Evolutionary conservation across 108 stramenopile genomes (phyloP).

Genomic region (Cyclostephanos invisitatus): DNA sequence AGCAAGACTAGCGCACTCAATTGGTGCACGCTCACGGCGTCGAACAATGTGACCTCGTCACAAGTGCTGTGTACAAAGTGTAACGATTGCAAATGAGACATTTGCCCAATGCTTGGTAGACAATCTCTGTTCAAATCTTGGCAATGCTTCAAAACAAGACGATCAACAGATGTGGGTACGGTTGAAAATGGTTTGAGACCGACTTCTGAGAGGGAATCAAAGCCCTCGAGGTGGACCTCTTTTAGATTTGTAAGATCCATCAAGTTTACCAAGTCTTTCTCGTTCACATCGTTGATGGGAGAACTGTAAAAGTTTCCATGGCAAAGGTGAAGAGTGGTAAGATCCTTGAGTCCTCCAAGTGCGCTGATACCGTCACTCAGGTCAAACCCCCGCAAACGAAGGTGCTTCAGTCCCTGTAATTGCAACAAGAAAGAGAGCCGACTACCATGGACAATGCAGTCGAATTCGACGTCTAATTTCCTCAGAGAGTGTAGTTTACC

Average conservation of each 20-base stretch:
- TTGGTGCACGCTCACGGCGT: slow-evolving; percentile 24
- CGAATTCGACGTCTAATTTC: slow-evolving; percentile 37
- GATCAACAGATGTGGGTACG: slow-evolving; percentile 2
- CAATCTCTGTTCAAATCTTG: slow-evolving; percentile 40
- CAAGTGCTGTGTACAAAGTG: slow-evolving; percentile 37
- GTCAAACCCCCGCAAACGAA: slow-evolving; percentile 44
- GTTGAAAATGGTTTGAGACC: slow-evolving; percentile 29
- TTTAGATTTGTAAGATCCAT: slow-evolving; percentile 21
- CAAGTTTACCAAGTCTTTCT: slow-evolving; percentile 35
- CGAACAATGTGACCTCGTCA: slow-evolving; percentile 32
- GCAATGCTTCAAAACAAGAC: slow-evolving; percentile 38
- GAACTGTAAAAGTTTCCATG: slow-evolving; percentile 51
- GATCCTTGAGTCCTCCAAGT: slow-evolving; percentile 11
- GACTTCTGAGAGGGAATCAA: slow-evolving; percentile 34
- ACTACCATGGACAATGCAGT: slow-evolving; percentile 28
- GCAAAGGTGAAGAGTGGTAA: slow-evolving; percentile 35
- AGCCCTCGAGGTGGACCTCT: slow-evolving; percentile 39
- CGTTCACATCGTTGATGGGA: slow-evolving; percentile 35
- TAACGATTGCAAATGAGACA: slow-evolving; percentile 32
- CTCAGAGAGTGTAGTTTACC: slow-evolving; percentile 23
- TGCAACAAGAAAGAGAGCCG: slow-evolving; percentile 29
- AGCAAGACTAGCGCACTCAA: slow-evolving; percentile 24
- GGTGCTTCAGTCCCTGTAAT: slow-evolving; percentile 18
- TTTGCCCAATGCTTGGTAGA: slow-evolving; percentile 33
- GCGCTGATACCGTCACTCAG: slow-evolving; percentile 32